Conservation (phyloP, 805 yeast genomes). For the Cyberlindnera mycetangii region DNA sequence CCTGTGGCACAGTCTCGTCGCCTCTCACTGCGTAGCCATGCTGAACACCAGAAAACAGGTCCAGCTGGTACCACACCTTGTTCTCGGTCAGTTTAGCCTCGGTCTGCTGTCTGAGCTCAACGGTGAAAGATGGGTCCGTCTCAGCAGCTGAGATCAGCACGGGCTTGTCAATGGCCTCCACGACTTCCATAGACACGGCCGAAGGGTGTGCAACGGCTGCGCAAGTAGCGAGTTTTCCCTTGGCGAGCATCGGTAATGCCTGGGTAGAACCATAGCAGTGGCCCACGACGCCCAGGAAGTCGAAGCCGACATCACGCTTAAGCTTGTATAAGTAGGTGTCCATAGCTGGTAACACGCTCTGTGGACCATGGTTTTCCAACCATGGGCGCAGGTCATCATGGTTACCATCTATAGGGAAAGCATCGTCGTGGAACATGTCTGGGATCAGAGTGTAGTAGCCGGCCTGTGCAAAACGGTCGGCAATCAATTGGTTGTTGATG, state of each 20-base stretch:
- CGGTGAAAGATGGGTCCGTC: constrained; percentile 57
- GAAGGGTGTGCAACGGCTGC: constrained; percentile 86
- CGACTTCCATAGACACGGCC: constrained; percentile 58
- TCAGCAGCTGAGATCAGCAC: constrained; percentile 73
- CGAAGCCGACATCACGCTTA: constrained; percentile 40
- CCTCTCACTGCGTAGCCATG: constrained; percentile 87
- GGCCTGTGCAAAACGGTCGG: constrained; percentile 59
- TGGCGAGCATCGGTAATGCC: constrained; percentile 47
- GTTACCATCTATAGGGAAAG: constrained; percentile 27
- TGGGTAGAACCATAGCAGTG: constrained; percentile 83
- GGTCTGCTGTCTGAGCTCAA: constrained; percentile 59
- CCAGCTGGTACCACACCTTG: constrained; percentile 54
- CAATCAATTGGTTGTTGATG: constrained; percentile 55
- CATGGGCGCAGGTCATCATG: constrained; percentile 38
- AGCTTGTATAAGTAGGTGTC: constrained; percentile 44
- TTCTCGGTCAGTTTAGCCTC: constrained; percentile 54
- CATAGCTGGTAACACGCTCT: constrained; percentile 43
- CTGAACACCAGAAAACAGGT: constrained; percentile 54
- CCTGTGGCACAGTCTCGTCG: constrained; percentile 50
- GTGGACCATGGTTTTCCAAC: constrained; percentile 48
- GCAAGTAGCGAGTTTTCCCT: constrained; percentile 40
- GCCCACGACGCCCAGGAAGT: constrained; percentile 59
- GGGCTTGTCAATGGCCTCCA: constrained; percentile 49
- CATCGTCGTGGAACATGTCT: constrained; percentile 59
- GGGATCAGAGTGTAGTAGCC: constrained; percentile 71